phyloP scores from a whole-genome alignment of 140 eudicot species.

The Ambrosia hybrid region DNA sequence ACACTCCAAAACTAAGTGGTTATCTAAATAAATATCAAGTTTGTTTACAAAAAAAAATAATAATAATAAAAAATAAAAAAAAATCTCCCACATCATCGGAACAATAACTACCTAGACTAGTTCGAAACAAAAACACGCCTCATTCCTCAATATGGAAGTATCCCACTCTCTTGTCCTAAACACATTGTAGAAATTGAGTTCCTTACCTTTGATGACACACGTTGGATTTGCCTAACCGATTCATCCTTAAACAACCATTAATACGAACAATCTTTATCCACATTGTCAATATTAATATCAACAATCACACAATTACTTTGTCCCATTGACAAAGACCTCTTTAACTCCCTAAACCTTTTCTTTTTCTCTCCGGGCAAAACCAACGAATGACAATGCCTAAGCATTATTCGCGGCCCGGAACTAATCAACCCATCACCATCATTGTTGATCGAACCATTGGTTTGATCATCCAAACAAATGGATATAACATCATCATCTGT shows the following conservation, averaged over 20 bases:
- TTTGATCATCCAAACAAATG: background rate
- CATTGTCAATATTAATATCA: slow-evolving; percentile 33
- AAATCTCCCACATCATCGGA: background rate
- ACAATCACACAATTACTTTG: slow-evolving; percentile 35
- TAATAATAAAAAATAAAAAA: too few relatives aligned
- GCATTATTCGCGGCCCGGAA: slow-evolving; percentile 16
- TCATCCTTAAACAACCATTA: slow-evolving; percentile 24
- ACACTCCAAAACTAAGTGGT: too few relatives aligned
- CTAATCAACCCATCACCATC: background rate
- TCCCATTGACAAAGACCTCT: slow-evolving; percentile 46
- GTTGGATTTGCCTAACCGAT: slow-evolving; percentile 26
- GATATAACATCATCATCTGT: slow-evolving; percentile 1
- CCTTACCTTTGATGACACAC: slow-evolving; percentile 30
- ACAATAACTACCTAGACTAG: background rate
- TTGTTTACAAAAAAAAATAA: too few relatives aligned
- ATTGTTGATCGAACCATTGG: background rate
- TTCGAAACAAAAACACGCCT: background rate
- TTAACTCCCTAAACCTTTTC: slow-evolving; percentile 29
- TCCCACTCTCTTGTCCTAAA: slow-evolving; percentile 21
- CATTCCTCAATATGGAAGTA: slow-evolving; percentile 33
- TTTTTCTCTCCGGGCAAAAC: slow-evolving; percentile 31
- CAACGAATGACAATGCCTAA: slow-evolving; percentile 42
- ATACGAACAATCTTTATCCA: slow-evolving; percentile 24
- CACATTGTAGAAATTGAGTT: slow-evolving; percentile 33
- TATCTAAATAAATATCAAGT: too few relatives aligned